Percentiles rank a stretch among this genome's conserved stretches.
Conservation (phyloP, 441 rosid species). For the Mallotus japonicus region DNA sequence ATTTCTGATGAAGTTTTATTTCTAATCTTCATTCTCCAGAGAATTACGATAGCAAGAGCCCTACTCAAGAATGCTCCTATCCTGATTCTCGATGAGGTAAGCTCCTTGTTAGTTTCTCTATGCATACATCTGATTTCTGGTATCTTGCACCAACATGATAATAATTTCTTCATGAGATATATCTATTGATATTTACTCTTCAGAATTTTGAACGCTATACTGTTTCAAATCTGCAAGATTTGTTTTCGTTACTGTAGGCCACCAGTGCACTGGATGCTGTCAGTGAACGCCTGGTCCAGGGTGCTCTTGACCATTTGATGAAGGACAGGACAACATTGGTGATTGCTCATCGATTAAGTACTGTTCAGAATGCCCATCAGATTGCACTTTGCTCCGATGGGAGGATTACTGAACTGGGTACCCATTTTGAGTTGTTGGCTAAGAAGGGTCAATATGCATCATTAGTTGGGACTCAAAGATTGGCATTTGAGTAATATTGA, state of each 20-base stretch:
- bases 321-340: conserved; percentile 85
- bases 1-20: conserved; percentile 17
- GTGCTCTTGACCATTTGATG: conserved; percentile 78
- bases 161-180: background rate
- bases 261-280: conserved; percentile 91
- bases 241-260: conserved; percentile 47
- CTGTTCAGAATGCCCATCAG: conserved; percentile 86
- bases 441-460: conserved; percentile 79
- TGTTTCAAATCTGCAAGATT: conserved; percentile 6
- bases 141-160: conserved; percentile 3
- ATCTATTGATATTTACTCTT: background rate
- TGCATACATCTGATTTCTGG: conserved; percentile 6
- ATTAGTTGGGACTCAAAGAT: conserved; percentile 80
- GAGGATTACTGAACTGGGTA: conserved; percentile 72
- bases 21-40: conserved; percentile 42
- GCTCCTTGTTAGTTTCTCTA: conserved; percentile 14
- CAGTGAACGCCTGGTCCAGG: conserved; percentile 84
- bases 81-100: conserved; percentile 85
- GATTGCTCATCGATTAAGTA: conserved; percentile 91
- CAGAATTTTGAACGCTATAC: background rate
- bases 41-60: conserved; percentile 89
- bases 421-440: conserved; percentile 67
- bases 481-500: conserved; percentile 66
- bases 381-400: conserved; percentile 82
- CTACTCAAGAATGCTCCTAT: conserved; percentile 82